Evolutionary conservation across 345 rosid genomes (phyloP), one percentile per base, ranked within the genome.

Genomic region (Corchorus olitorius): DNA sequence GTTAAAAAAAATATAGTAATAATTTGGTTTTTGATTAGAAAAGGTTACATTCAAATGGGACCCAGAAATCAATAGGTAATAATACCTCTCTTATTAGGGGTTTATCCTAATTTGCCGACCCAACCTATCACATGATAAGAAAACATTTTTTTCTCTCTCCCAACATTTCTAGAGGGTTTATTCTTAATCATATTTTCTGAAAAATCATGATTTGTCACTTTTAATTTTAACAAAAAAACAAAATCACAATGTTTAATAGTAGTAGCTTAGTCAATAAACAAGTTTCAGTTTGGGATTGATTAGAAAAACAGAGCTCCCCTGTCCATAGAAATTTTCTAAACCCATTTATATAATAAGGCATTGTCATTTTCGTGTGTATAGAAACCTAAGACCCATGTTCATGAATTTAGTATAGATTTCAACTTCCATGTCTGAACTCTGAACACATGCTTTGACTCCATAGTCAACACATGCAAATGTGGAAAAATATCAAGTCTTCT

Each of bases 41-140:
- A 46, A 27, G 12, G 55, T 67, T 12, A 20, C 27, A 6, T 11
- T 20, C 37, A 22, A 0, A 45, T 68, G 72, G 72, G 72, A 20
- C 72, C 72, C 56, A 11, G 56, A 48, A 49, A 68, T 49, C 54
- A 68, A 48, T 20, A 27, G 41, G 37, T 48, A 7, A 68, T 22
- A 2, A 22, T 68, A 4, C 56, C 37, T 19, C 35, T 20, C 54
- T 46, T 4, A 4, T 46, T 4, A 4, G 55, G 11, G 53, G 6
- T 67, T 17, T 8, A 6, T 37, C 7, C 8, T 4, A 12, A 20
- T 27, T 19, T 67, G 72, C 72, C 72, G 37, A 67, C 72, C 19
- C 72, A 66, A 20, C 54, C 10, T 11, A 20, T 67, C 55, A 46
- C 55, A 27, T 22, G 70, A 8, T 65, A 8, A 8, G 43, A 39